A percentile compares a stretch with the other conserved stretches of the same genome.
These are phyloP conservation scores for Mycena epipterygia DNA, from an alignment of 768 basidiomycete genomes.

Conservation along the genomic window DNA sequence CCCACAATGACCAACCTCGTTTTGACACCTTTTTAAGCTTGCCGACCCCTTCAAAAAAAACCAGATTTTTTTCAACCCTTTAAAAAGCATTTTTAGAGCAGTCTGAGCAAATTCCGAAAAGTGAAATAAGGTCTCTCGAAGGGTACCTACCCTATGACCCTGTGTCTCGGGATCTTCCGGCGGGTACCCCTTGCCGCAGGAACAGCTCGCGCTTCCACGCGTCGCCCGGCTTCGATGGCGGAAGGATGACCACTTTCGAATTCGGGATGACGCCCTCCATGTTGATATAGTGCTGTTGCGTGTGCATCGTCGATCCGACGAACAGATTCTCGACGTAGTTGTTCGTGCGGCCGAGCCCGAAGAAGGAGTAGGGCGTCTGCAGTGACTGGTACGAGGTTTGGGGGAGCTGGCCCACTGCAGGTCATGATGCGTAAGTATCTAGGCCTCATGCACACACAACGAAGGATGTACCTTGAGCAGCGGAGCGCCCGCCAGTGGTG, in stretches of 20 bases:
- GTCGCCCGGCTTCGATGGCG: constrained; percentile 61
- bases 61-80: too few species aligned
- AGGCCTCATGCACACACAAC: too few species aligned
- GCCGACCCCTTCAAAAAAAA: too few species aligned
- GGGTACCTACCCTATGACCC: too few species aligned
- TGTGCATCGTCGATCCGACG: constrained; percentile 89
- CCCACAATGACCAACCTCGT: too few species aligned
- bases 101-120: too few species aligned
- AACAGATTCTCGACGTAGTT: constrained; percentile 99
- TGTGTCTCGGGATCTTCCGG: too few species aligned
- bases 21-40: too few species aligned
- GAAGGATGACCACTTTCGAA: constrained; percentile 95
- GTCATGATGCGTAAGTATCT: too few species aligned
- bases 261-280: constrained; percentile 99
- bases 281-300: constrained; percentile 82
- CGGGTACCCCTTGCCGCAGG: constrained; percentile 91
- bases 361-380: constrained; percentile 93
- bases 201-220: not conserved
- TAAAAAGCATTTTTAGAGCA: too few species aligned
- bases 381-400: constrained; percentile 94
- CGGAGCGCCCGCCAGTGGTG: constrained; percentile 87
- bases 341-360: constrained; percentile 97
- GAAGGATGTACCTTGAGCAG: constrained; percentile 80
- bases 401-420: constrained; percentile 93
- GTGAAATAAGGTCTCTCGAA: too few species aligned